Evolutionary conservation across 495 filamentous ascomycete species (phyloP), one percentile per base, ranked within the genome.

Genomic region (Platismatia glauca): DNA sequence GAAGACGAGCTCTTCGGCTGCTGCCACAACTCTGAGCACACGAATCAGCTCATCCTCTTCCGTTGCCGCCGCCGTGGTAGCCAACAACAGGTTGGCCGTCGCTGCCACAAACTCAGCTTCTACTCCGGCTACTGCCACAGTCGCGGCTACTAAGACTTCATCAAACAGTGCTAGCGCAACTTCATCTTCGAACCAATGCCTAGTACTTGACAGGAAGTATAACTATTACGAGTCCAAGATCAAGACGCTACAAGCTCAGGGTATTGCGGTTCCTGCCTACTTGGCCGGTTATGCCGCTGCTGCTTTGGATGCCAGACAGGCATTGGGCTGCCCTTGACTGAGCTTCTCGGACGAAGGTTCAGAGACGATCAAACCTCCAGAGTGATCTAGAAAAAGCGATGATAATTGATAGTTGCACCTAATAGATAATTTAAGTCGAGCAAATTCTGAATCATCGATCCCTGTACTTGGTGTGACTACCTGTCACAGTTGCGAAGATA

Each of bases 181-280:
- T 50, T 15, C 50, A 53, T 4, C 0, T 31, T 0, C 24, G 13
- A 12, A 4, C 27, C 27, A 31, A 16, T 53, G 50, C 29, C 29
- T 15, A 29, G 6, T 2, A 22, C 50, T 53, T 33, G 7, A 33
- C 7, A 33, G 29, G 6, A 53, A 34, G 29, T 53, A 53, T 16
- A 53, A 53, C 15, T 53, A 53, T 16, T 53, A 53, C 50, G 50
- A 53, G 16, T 16, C 29, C 15, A 53, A 53, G 50, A 53, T 53
- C 27, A 33, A 0, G 1, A 53, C 29, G 29, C 50, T 53, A 33
- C 27, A 53, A 6, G 1, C 0, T 33, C 5, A 53, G 29, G 11
- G n/a, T n/a, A 53, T 53, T 20, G 27, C 50, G 15, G 27, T 53
- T 0, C 50, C 50, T 53, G 50, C 50, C 6, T 53, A 53, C 50